Evolutionary conservation across 169 alveolate genomes (phyloP), one percentile per base, ranked within the genome.

Genomic region (Plasmodium billcollinsi): DNA sequence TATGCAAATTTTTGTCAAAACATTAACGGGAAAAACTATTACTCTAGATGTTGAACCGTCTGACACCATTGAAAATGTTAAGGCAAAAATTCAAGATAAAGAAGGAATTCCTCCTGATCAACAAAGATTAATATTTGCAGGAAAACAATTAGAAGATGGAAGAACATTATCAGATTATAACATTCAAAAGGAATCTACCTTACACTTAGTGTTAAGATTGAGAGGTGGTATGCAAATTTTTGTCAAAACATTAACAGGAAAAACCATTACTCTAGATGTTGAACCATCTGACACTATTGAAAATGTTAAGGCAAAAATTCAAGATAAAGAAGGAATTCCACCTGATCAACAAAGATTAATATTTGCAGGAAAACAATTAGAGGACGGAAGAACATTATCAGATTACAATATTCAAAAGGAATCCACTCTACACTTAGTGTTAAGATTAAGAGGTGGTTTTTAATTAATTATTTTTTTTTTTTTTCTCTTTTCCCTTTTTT

Each of bases 31-130:
- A n/a, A 97, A 98, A 94, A 97, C 99, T 66, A 97, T 98, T 69
- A 97, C 99, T 29, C 96, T 98, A 18, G 99, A 97, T 74, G 99
- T 98, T 59, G 99, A 97, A 91, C 97, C 99, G 73, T 93, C 98
- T 33, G 99, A 98, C 92, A 97, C 99, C 26, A 98, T 98, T 93
- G 99, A 98, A 83, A 97, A 97, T 93, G 99, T 98, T 67, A 98
- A 98, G 96, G 99, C 99, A 47, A 97, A 98, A 95, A 98, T 98
- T 74, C 98, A 97, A 85, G 99, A 98, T 92, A 97, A 98, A 93
- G 99, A 98, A 93, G 99, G 99, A 2, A 97, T 98, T 83, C 99
- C 99, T 15, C 99, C 99, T 18, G 99, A 99, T 95, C 99, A 98
- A 96, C 99, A 99, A 93, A 98, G 99, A 92, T 95, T 99, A 88